Conservation (phyloP, 2,329 filamentous ascomycete genomes). For the Metarhizium anisopliae region DNA sequence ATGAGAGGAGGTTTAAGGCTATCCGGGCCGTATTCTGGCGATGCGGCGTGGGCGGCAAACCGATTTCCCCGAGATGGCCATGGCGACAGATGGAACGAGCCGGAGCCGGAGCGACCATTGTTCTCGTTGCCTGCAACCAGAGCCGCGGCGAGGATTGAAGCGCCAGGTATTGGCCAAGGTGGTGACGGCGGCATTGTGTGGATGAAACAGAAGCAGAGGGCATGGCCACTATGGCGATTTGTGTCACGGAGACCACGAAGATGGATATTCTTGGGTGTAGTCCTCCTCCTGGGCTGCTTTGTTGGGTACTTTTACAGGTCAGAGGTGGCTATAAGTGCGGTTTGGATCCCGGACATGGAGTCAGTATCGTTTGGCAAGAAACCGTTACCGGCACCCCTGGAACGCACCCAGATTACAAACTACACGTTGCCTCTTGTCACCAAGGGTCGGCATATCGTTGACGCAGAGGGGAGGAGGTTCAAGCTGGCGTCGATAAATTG, state of each 20-base stretch:
- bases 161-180: no score
- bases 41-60: constrained; percentile 1
- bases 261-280: constrained; percentile 11
- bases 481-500: constrained; percentile 60
- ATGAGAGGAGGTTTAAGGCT: not conserved
- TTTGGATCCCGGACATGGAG: constrained; percentile 41
- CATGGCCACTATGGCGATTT: not conserved
- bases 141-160: no score
- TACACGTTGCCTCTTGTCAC: constrained; percentile 52
- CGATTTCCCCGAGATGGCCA: not conserved
- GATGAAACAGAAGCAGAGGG: not conserved
- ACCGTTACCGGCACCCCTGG: constrained; percentile 35
- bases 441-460: constrained; percentile 50
- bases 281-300: constrained; percentile 26
- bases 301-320: constrained; percentile 23
- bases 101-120: no score
- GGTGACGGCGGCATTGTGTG: not conserved
- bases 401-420: constrained; percentile 31
- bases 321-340: constrained; percentile 33
- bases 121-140: no score
- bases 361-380: constrained; percentile 37
- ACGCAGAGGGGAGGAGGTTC: constrained; percentile 45
- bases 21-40: not conserved
- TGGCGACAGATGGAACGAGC: not conserved
- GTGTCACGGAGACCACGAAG: not conserved